Base-by-base conservation (phyloP, 345 rosid genomes). In the Populus nigra region DNA sequence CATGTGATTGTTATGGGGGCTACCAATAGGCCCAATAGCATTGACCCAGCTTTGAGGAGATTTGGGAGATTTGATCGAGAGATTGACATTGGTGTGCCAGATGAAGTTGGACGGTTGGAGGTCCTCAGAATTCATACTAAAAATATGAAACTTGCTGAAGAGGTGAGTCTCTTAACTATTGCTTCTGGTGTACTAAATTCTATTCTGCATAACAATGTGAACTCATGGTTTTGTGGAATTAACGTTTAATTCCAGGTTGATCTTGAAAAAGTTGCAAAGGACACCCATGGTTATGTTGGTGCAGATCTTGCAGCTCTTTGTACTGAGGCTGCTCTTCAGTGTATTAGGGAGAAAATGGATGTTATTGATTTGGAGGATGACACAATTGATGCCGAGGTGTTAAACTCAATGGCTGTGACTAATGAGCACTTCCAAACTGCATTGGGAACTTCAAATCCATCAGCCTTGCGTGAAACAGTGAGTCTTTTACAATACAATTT, bases 291-390 rank as follows among this genome's bases (percentile, higher is more conserved):
- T 65, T 74, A 74, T 63, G 77, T 74, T 20, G 77, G 77, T 65
- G 62, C 77, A 8, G 77, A 74, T 74, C 77, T 74, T 74, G 77
- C 77, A 41, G 77, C 77, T 49, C 77, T 74, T 29, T 65, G 62
- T 69, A 74, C 71, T 27, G 77, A 74, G 43, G 77, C 62, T 74
- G 77, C 77, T 66, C 77, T 74, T 45, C 77, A 74, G 27, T 65
- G 77, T 66, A 74, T 74, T 12, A 65, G 71, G 43, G 77, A 74
- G 61, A 74, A 65, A 31, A 65, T 74, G 77, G 77, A 74, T 31
- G 71, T 74, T 45, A 74, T 74, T 65, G 71, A 74, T 57, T 65
- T 74, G 43, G 70, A 74, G 61, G 77, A 74, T 65, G 77, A 74
- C 4, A 74, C 77, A 43, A 31, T 74, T 65, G 71, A 74, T 20